Conservation (phyloP, 2,329 filamentous ascomycete genomes). For the Colletotrichum sp. region DNA sequence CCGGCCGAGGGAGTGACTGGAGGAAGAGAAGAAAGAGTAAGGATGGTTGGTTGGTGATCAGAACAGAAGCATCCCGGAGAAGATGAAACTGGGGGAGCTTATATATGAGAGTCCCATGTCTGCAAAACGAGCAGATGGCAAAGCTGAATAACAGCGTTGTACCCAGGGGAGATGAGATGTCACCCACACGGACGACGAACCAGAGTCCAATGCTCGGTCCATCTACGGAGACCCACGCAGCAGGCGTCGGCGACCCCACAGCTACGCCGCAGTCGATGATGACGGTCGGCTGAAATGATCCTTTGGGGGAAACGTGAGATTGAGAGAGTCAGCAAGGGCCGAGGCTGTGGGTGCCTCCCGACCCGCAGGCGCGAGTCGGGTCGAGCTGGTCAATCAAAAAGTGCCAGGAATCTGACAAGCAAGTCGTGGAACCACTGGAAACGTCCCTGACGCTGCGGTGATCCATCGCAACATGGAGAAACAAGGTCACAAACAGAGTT, state of each 20-base stretch:
- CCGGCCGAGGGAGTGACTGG: conserved; percentile 18
- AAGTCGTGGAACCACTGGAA: conserved; percentile 9
- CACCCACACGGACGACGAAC: background rate
- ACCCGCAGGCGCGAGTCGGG: conserved; percentile 1
- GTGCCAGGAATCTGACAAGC: conserved; percentile 16
- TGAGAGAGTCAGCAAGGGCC: background rate
- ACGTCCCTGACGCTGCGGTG: background rate
- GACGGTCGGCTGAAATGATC: background rate
- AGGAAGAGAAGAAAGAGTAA: background rate
- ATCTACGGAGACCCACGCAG: conserved; percentile 15
- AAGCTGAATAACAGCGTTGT: background rate
- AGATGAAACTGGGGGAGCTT: conserved; percentile 2
- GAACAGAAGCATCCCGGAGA: background rate
- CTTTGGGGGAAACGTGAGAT: background rate
- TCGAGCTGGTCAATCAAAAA: conserved; percentile 7
- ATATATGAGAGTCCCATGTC: conserved; percentile 8
- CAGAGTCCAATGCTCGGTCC: conserved; percentile 1
- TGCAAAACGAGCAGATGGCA: conserved; percentile 3
- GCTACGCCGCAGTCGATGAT: background rate
- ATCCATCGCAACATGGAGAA: background rate
- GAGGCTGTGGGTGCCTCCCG: background rate
- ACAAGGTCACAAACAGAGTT: background rate
- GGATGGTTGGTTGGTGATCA: conserved; percentile 19
- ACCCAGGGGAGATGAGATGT: conserved; percentile 12
- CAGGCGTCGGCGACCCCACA: background rate